Evolutionary conservation across 345 rosid genomes (phyloP).

Genomic region (Clausena lansium): DNA sequence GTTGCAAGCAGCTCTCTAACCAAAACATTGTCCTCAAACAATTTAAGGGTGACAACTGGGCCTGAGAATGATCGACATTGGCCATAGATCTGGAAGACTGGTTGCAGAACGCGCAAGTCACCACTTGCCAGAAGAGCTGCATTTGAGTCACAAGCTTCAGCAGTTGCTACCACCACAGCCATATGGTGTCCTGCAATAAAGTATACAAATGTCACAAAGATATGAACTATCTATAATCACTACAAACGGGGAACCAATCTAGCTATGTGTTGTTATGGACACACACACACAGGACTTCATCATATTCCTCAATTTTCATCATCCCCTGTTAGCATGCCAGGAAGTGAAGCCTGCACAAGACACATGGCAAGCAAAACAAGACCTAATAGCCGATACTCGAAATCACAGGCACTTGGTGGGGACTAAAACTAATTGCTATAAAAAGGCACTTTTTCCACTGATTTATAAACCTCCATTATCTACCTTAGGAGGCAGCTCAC

Average conservation of each 20-base stretch:
- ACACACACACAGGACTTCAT: not conserved
- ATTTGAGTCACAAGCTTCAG: slow-evolving; percentile 85
- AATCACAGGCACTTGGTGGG: not conserved
- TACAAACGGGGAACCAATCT: not conserved
- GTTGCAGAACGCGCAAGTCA: slow-evolving; percentile 68
- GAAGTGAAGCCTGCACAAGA: not conserved
- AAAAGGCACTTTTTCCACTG: too few relatives aligned
- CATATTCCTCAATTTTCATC: not conserved
- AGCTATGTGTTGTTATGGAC: slow-evolving; percentile 1
- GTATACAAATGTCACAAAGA: not conserved
- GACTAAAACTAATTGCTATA: not conserved
- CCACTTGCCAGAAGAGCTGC: slow-evolving; percentile 51
- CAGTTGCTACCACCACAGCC: slow-evolving; percentile 56
- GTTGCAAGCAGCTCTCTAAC: slow-evolving; percentile 70
- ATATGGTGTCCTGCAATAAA: slow-evolving; percentile 34
- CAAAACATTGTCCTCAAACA: slow-evolving; percentile 83
- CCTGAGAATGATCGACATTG: slow-evolving; percentile 67
- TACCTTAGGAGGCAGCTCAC: not conserved
- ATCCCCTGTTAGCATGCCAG: not conserved
- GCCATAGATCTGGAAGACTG: slow-evolving; percentile 71
- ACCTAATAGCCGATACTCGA: not conserved
- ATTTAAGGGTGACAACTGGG: slow-evolving; percentile 70
- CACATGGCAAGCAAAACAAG: not conserved
- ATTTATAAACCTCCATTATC: not conserved
- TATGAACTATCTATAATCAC: not conserved